Percentiles rank a stretch among this genome's conserved stretches.
phyloP scores from a whole-genome alignment of 1,284 basidiomycete genomes.

The Leccinum colubrinum region DNA sequence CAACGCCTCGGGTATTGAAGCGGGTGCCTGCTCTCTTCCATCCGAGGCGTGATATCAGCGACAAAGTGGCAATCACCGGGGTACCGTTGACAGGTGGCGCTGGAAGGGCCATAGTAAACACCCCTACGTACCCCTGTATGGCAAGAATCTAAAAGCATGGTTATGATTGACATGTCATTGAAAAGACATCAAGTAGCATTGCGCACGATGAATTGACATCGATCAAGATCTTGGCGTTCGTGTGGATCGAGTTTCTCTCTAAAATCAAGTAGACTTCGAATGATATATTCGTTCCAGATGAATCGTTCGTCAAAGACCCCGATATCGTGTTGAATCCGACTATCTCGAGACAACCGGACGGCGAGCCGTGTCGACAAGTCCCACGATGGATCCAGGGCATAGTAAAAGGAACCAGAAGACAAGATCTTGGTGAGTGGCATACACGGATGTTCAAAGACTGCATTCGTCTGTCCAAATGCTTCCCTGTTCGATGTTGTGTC shows the following conservation, averaged over 20 bases:
- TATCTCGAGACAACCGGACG: slow-evolving; percentile 57
- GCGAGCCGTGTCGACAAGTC: slow-evolving; percentile 85
- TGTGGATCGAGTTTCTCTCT: slow-evolving; percentile 66
- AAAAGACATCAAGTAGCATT: slow-evolving; percentile 28
- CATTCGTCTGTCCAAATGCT: slow-evolving; percentile 41
- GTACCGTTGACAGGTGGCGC: slow-evolving; percentile 69
- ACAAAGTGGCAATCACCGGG: slow-evolving; percentile 67
- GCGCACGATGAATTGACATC: slow-evolving; percentile 78
- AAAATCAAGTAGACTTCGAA: slow-evolving; percentile 79
- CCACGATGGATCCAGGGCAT: slow-evolving; percentile 79
- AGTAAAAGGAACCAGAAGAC: slow-evolving; percentile 93
- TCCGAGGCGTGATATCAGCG: slow-evolving; percentile 84
- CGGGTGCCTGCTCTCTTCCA: slow-evolving; percentile 97
- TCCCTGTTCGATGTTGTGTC: slow-evolving; percentile 51
- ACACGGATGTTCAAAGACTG: slow-evolving; percentile 87
- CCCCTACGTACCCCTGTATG: slow-evolving; percentile 91
- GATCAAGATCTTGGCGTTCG: slow-evolving; percentile 72
- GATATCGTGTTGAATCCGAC: slow-evolving; percentile 49
- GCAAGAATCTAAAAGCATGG: slow-evolving; percentile 63
- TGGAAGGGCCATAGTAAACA: slow-evolving; percentile 67
- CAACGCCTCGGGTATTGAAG: slow-evolving; percentile 96
- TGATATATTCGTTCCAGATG: slow-evolving; percentile 86
- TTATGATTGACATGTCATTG: slow-evolving; percentile 14
- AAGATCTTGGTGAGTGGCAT: slow-evolving; percentile 89
- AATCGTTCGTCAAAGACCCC: slow-evolving; percentile 79